Conservation (phyloP, 768 basidiomycete species). For the Ramaria sp. region DNA sequence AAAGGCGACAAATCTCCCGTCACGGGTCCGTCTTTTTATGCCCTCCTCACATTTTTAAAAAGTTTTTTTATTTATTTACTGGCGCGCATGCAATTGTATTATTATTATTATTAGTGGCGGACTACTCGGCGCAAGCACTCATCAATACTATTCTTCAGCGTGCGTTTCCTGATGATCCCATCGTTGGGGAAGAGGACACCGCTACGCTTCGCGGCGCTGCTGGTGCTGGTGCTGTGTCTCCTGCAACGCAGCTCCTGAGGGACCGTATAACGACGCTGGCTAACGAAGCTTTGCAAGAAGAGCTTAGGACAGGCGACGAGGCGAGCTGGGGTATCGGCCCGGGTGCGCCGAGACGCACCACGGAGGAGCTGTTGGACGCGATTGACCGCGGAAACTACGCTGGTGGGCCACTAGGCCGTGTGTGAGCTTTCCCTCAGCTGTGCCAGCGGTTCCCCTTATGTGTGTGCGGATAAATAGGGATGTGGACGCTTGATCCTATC, state of each 20-base stretch:
- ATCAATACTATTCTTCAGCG: conserved; percentile 68
- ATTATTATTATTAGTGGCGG: too few relatives aligned
- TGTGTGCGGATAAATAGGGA: conserved; percentile 32
- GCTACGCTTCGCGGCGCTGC: conserved; percentile 47
- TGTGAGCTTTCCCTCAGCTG: conserved; percentile 21
- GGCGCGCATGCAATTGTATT: conserved; percentile 1
- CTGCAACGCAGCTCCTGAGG: conserved; percentile 32
- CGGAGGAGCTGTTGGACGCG: conserved; percentile 60
- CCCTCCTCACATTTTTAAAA: too few relatives aligned
- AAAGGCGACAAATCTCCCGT: conserved; percentile 92
- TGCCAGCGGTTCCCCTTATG: conserved; percentile 4
- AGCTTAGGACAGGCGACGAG: conserved; percentile 44
- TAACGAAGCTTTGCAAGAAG: conserved; percentile 58
- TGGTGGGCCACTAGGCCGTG: conserved; percentile 67
- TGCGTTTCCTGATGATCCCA: conserved; percentile 76
- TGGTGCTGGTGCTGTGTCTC: conserved; percentile 15
- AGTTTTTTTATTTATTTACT: too few relatives aligned
- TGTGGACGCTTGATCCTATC: conserved; percentile 85
- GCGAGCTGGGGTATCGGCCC: conserved; percentile 66
- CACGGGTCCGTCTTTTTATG: conserved; percentile 48
- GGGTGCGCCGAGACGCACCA: conserved; percentile 32
- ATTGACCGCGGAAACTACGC: conserved; percentile 75
- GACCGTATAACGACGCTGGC: conserved; percentile 72
- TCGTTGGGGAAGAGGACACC: conserved; percentile 95
- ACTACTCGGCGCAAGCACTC: conserved; percentile 89